Percentiles rank a stretch among this genome's conserved stretches.
Evolutionary conservation across 257 asterid species (phyloP).

Genomic region (Ilex aquifolium): DNA sequence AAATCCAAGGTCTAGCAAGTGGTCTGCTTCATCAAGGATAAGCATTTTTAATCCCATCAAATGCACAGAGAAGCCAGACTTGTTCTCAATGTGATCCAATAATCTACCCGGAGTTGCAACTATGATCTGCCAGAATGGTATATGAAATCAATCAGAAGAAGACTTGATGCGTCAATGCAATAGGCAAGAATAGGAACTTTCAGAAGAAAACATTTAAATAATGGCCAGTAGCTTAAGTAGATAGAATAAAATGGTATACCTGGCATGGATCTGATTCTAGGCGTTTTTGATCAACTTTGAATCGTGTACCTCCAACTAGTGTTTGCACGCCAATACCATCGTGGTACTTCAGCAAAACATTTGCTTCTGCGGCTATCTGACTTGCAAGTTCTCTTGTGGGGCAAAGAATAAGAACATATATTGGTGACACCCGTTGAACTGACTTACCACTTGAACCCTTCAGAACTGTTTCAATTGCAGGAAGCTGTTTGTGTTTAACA

Average conservation of each 20-base stretch:
- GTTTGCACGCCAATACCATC: conserved; percentile 76
- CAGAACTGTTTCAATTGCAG: conserved; percentile 99
- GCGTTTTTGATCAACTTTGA: conserved; percentile 72
- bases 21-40: conserved; percentile 92
- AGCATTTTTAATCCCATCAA: conserved; percentile 90
- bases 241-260: conserved; percentile 20
- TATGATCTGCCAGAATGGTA: conserved; percentile 56
- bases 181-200: background rate
- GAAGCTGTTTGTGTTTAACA: conserved; percentile 86
- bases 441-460: conserved; percentile 38
- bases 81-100: conserved; percentile 91
- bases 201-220: background rate
- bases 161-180: too few relatives aligned
- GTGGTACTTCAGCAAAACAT: conserved; percentile 82
- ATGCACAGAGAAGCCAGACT: conserved; percentile 80
- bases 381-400: conserved; percentile 98
- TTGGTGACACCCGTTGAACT: conserved; percentile 46
- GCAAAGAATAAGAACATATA: conserved; percentile 70
- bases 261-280: conserved; percentile 74
- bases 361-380: conserved; percentile 91
- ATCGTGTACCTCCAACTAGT: conserved; percentile 89
- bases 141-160: background rate
- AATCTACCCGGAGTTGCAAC: conserved; percentile 97
- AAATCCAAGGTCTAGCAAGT: conserved; percentile 77
- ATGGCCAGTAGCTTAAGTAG: background rate